These are phyloP conservation scores for Acanthamoeba healyi DNA, from an alignment of 208 protist species.

Conservation along the genomic window DNA sequence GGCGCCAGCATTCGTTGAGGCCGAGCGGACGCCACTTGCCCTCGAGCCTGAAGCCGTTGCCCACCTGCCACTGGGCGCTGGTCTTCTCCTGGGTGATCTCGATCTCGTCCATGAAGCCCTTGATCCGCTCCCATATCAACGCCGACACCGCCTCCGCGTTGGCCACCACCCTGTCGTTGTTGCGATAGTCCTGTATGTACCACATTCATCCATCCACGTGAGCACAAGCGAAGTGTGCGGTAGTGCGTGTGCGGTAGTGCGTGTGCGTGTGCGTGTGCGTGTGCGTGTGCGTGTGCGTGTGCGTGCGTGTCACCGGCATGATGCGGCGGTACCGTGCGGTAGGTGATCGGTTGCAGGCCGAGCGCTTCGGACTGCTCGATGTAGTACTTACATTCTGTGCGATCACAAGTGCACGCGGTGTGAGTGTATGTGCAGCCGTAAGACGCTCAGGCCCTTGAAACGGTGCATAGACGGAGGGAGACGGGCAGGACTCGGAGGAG, in stretches of 20 bases:
- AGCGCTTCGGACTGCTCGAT: conserved; percentile 56
- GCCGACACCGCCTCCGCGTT: neutral
- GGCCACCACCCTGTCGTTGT: conserved; percentile 41
- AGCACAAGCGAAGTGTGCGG: too few relatives aligned
- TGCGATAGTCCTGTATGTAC: neutral
- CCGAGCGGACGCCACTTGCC: neutral
- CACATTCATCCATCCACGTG: too few relatives aligned
- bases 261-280: too few relatives aligned
- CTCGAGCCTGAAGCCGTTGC: conserved; percentile 40
- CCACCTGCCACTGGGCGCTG: conserved; percentile 27
- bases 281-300: too few relatives aligned
- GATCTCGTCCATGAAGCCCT: conserved; percentile 49
- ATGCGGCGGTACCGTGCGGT: neutral
- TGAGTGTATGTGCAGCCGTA: neutral
- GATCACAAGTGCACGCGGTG: neutral
- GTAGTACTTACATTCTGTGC: conserved; percentile 32
- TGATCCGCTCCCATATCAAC: conserved; percentile 49
- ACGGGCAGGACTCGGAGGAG: too few relatives aligned
- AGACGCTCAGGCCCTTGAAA: too few relatives aligned
- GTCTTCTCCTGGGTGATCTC: conserved; percentile 27
- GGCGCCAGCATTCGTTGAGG: conserved; percentile 61
- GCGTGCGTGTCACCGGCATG: neutral
- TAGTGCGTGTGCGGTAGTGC: too few relatives aligned
- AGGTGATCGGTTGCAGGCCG: conserved; percentile 25
- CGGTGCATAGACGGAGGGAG: too few relatives aligned